Conservation (phyloP, 768 basidiomycete species). For the Candolleomyces aberdarensis region DNA sequence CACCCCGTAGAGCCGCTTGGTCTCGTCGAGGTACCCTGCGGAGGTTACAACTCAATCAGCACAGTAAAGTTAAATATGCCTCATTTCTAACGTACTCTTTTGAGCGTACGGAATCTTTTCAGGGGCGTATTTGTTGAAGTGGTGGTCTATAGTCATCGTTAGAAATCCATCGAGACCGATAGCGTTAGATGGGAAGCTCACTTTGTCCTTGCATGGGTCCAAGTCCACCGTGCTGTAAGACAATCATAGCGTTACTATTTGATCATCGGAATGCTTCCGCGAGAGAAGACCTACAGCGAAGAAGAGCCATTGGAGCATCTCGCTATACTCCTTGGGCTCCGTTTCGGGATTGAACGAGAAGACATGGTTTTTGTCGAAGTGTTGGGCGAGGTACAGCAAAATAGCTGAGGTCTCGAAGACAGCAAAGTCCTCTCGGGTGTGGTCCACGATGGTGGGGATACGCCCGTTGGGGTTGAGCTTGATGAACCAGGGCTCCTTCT, state of each 20-base stretch:
- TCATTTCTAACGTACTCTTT: constrained; percentile 43
- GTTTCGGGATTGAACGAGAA: constrained; percentile 59
- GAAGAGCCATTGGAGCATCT: constrained; percentile 85
- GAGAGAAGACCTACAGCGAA: constrained; percentile 51
- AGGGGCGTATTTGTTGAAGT: constrained; percentile 64
- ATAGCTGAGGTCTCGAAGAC: constrained; percentile 84
- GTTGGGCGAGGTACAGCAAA: constrained; percentile 75
- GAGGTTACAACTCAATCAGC: background rate
- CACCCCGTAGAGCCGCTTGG: constrained; percentile 79
- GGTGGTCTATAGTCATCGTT: constrained; percentile 46
- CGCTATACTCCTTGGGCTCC: constrained; percentile 60
- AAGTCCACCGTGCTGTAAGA: constrained; percentile 65
- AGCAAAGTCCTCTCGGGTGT: constrained; percentile 53
- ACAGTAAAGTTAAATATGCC: background rate
- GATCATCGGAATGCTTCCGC: background rate
- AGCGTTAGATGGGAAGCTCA: constrained; percentile 6
- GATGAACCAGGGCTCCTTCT: constrained; percentile 82
- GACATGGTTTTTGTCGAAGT: constrained; percentile 74
- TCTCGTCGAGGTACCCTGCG: constrained; percentile 76
- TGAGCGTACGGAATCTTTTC: constrained; percentile 70
- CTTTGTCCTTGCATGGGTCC: constrained; percentile 88
- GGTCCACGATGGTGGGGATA: constrained; percentile 68
- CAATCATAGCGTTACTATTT: background rate
- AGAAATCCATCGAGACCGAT: background rate
- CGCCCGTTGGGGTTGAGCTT: constrained; percentile 70